phyloP scores from a whole-genome alignment of 2,329 filamentous ascomycete genomes.

The Helminthosporium solani region DNA sequence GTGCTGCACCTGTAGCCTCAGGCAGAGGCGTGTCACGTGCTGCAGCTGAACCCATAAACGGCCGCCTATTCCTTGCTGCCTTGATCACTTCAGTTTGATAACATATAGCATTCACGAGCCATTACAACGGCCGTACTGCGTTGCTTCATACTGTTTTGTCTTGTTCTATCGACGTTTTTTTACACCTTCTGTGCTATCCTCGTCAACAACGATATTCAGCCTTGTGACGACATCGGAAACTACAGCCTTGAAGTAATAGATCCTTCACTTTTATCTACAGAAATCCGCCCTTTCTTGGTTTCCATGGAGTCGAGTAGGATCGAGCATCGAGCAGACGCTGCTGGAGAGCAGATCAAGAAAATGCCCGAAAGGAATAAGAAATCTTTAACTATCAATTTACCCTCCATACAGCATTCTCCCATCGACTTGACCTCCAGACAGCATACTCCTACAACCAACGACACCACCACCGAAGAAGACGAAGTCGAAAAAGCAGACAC shows the following conservation, averaged over 20 bases:
- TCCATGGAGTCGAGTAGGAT: background rate
- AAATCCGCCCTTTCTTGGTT: background rate
- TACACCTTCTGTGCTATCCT: no score
- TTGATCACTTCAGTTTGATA: background rate
- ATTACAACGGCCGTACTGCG: no score
- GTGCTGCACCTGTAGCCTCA: no score
- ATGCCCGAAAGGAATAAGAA: no score
- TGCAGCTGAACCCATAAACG: background rate
- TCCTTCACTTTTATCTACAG: background rate
- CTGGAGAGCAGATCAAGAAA: background rate
- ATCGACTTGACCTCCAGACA: no score
- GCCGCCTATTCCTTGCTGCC: conserved; percentile 3
- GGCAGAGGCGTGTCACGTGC: background rate
- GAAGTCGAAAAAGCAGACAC: background rate
- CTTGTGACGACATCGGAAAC: background rate
- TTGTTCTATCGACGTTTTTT: no score
- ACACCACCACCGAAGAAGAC: background rate
- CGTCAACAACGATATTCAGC: no score
- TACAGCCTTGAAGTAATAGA: background rate
- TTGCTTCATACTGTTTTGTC: no score
- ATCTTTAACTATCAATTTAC: no score
- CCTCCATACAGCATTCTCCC: no score
- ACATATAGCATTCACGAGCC: no score
- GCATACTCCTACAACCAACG: no score
- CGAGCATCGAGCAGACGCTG: background rate